These are phyloP conservation scores for Solanum clarkiae DNA, from an alignment of 257 asterid genomes.

Conservation along the genomic window DNA sequence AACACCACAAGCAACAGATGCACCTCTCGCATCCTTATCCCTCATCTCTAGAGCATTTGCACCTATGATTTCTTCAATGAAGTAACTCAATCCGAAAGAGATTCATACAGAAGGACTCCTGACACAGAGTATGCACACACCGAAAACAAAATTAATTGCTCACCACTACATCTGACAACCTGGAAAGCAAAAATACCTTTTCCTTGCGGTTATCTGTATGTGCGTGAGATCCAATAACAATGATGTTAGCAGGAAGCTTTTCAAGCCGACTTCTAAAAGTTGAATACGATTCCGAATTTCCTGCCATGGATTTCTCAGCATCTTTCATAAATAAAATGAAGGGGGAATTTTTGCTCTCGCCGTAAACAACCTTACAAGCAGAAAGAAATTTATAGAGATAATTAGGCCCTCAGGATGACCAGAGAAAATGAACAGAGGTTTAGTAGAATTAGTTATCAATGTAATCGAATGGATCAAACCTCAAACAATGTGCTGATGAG, in stretches of 20 bases:
- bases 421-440: not conserved
- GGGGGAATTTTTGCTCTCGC: constrained; percentile 69
- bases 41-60: not conserved
- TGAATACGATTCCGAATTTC: constrained; percentile 56
- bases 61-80: not conserved
- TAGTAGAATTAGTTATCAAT: not conserved
- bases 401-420: not conserved
- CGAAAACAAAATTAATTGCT: not conserved
- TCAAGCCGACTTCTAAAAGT: constrained; percentile 67
- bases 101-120: not conserved
- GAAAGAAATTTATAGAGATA: not conserved
- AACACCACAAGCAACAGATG: not conserved
- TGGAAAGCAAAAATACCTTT: constrained; percentile 40
- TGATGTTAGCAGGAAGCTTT: constrained; percentile 73
- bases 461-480: constrained; percentile 29
- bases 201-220: constrained; percentile 67
- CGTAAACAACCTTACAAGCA: constrained; percentile 44
- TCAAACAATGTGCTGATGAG: constrained; percentile 71
- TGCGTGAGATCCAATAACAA: constrained; percentile 74
- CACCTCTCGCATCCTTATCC: not conserved
- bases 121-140: not conserved
- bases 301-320: constrained; percentile 78
- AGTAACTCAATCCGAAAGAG: not conserved
- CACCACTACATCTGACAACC: not conserved
- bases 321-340: constrained; percentile 86